Conservation (phyloP, 2,329 filamentous ascomycete species). For the Colletotrichum lindemuthianum region DNA sequence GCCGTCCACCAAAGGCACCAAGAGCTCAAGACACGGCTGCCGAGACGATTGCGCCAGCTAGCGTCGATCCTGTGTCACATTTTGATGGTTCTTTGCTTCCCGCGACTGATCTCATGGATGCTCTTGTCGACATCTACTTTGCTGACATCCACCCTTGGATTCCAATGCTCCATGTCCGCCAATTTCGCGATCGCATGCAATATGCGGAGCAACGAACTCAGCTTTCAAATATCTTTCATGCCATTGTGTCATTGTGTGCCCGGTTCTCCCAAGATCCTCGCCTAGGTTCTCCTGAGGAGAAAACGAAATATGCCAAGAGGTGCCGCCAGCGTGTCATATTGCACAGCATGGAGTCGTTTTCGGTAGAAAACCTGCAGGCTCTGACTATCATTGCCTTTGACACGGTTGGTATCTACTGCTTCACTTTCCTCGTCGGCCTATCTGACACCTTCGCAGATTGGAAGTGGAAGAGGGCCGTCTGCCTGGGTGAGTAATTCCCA, state of each 20-base stretch:
- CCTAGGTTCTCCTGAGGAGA: slow-evolving; percentile 39
- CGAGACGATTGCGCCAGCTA: neutral
- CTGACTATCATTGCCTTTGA: slow-evolving; percentile 49
- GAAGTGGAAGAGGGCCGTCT: slow-evolving; percentile 44
- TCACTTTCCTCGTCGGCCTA: neutral
- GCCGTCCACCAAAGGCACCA: neutral
- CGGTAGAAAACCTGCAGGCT: slow-evolving; percentile 47
- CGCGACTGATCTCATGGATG: slow-evolving; percentile 46
- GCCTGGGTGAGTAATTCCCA: slow-evolving; percentile 42
- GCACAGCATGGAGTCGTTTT: slow-evolving; percentile 47
- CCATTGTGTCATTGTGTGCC: slow-evolving; percentile 45
- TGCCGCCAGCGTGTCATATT: slow-evolving; percentile 45
- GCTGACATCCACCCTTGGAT: slow-evolving; percentile 51
- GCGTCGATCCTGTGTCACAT: slow-evolving; percentile 8
- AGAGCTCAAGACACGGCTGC: neutral
- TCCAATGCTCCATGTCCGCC: slow-evolving; percentile 46
- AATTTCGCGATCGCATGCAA: slow-evolving; percentile 39
- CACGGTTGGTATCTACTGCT: slow-evolving; percentile 38
- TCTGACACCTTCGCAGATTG: slow-evolving; percentile 40
- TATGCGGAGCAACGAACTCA: slow-evolving; percentile 37
- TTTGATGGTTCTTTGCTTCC: slow-evolving; percentile 34
- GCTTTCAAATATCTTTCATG: slow-evolving; percentile 47
- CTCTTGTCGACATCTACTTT: slow-evolving; percentile 49
- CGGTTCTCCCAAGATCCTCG: slow-evolving; percentile 42
- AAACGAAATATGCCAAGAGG: slow-evolving; percentile 38